A percentile compares a stretch with the other conserved stretches of the same genome.
phyloP scores from a whole-genome alignment of 345 rosid genomes.

The Zanthoxylum bungeanum region DNA sequence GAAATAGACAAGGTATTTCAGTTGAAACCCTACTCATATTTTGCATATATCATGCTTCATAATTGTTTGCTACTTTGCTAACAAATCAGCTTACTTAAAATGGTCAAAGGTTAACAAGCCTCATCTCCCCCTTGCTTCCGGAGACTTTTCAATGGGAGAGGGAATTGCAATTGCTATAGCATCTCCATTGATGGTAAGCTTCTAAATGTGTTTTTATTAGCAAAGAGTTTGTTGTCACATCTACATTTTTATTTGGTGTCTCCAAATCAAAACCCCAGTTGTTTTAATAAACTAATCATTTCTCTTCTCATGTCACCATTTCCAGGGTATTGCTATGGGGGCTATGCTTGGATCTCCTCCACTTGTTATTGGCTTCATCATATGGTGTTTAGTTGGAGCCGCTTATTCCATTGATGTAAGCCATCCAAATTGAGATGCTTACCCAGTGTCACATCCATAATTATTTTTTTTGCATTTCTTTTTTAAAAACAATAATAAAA shows the following conservation, averaged over 20 bases:
- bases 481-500: too few relatives aligned
- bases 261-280: too few relatives aligned
- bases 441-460: too few relatives aligned
- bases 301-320: too few relatives aligned
- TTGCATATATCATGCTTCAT: background rate
- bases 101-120: background rate
- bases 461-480: too few relatives aligned
- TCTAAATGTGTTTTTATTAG: too few relatives aligned
- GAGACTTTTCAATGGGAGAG: background rate
- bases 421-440: background rate
- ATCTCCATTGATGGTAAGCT: background rate
- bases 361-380: background rate
- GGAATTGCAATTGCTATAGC: background rate
- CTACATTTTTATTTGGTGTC: too few relatives aligned
- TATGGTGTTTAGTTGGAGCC: background rate
- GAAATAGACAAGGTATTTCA: background rate
- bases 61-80: background rate
- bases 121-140: background rate
- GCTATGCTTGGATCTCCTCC: background rate
- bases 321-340: background rate
- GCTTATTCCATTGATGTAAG: background rate
- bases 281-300: too few relatives aligned
- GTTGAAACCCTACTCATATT: too few relatives aligned
- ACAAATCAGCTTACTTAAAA: background rate
- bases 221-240: too few relatives aligned